Conservation (phyloP, 2,329 filamentous ascomycete genomes). For the Ceratocystis variospora region DNA sequence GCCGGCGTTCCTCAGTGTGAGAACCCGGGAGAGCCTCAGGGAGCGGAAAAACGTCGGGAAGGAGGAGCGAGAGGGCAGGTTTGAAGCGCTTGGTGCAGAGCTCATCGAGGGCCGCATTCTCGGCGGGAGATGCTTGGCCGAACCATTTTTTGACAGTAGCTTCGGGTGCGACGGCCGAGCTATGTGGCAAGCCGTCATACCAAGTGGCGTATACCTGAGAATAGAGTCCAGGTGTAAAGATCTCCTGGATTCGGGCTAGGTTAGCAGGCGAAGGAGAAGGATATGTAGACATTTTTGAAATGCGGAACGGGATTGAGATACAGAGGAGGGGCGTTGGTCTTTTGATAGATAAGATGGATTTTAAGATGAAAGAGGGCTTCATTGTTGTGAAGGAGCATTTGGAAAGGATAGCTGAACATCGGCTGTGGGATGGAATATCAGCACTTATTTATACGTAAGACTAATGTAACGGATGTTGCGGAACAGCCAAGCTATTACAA, state of each 20-base stretch:
- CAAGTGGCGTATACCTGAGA: slow-evolving; percentile 12
- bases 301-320: neutral
- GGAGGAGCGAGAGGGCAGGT: slow-evolving; percentile 1
- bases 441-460: no score
- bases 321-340: neutral
- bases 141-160: slow-evolving; percentile 17
- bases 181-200: slow-evolving; percentile 16
- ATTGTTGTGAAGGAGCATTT: neutral
- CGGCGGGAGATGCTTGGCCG: slow-evolving; percentile 5
- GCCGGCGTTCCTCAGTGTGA: slow-evolving; percentile 11
- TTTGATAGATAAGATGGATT: neutral
- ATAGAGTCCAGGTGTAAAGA: slow-evolving; percentile 15
- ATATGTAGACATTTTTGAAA: neutral
- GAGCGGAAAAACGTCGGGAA: slow-evolving; percentile 23
- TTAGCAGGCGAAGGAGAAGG: neutral
- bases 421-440: no score
- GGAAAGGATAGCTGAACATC: no score
- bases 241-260: slow-evolving; percentile 5
- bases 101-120: slow-evolving; percentile 14
- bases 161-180: neutral
- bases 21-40: slow-evolving; percentile 21
- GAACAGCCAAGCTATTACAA: neutral
- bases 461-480: no score
- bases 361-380: neutral
- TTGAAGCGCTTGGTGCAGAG: slow-evolving; percentile 7